Conservation (phyloP, 495 filamentous ascomycete genomes). For the Penicillium fimorum region DNA sequence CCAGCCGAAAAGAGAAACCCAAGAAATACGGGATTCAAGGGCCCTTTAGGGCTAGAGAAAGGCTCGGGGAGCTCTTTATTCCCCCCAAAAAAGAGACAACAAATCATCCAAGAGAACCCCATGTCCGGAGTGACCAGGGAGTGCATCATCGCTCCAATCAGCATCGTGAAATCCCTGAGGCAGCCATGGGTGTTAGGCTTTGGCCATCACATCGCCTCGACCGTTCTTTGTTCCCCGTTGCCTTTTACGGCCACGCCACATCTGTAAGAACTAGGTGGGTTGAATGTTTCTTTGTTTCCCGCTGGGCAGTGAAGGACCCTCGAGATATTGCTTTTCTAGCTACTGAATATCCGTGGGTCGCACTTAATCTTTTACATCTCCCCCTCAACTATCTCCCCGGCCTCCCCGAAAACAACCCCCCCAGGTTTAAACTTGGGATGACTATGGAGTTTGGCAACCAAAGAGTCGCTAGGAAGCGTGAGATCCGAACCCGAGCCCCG, state of each 20-base stretch:
- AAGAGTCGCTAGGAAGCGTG: conserved; percentile 23
- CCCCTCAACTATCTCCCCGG: conserved; percentile 18
- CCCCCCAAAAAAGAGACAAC: background rate
- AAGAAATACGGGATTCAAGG: background rate
- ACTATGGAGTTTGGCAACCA: conserved; percentile 22
- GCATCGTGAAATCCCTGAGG: conserved; percentile 16
- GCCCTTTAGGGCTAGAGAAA: background rate
- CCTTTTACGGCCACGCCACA: conserved; percentile 11
- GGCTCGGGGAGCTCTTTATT: background rate
- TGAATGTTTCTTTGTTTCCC: conserved; percentile 21
- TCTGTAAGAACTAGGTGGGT: conserved; percentile 8
- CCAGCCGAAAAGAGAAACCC: background rate
- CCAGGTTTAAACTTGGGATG: conserved; percentile 7
- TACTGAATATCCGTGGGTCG: conserved; percentile 17
- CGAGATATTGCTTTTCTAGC: conserved; percentile 12
- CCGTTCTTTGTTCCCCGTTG: conserved; percentile 8
- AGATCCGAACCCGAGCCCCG: conserved; percentile 30
- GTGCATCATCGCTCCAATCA: conserved; percentile 11
- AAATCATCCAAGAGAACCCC: background rate
- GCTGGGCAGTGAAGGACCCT: background rate
- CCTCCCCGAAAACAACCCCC: conserved; percentile 14
- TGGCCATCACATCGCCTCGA: conserved; percentile 10
- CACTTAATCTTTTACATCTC: conserved; percentile 14
- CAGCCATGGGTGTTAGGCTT: conserved; percentile 10
- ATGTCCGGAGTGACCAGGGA: conserved; percentile 9